phyloP scores from a whole-genome alignment of 1,284 basidiomycete genomes.

The Ceratobasidium sp. region DNA sequence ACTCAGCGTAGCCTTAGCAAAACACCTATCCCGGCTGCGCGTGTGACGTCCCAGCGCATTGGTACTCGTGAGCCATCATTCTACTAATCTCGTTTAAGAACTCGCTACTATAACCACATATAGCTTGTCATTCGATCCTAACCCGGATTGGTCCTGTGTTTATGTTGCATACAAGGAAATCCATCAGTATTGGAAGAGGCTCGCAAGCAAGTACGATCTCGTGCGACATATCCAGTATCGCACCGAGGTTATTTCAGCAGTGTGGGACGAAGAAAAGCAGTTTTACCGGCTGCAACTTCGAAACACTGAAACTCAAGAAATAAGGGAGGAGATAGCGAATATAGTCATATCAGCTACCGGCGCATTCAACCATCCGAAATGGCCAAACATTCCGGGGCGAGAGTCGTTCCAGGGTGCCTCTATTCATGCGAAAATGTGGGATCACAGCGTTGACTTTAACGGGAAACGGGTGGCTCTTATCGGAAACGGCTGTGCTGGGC shows the following conservation, averaged over 20 bases:
- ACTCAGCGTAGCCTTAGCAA: slow-evolving; percentile 46
- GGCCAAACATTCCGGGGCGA: slow-evolving; percentile 26
- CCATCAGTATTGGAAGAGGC: slow-evolving; percentile 20
- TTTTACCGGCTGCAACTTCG: slow-evolving; percentile 18
- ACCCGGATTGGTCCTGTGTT: slow-evolving; percentile 26
- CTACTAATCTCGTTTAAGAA: slow-evolving; percentile 51
- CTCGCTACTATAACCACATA: too few relatives aligned
- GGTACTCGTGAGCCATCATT: slow-evolving; percentile 42
- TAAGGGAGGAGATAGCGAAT: slow-evolving; percentile 33
- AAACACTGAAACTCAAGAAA: slow-evolving; percentile 15
- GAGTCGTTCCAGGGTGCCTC: slow-evolving; percentile 20
- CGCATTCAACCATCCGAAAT: slow-evolving; percentile 18
- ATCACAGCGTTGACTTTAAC: slow-evolving; percentile 15
- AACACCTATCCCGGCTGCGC: slow-evolving; percentile 51
- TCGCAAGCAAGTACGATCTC: slow-evolving; percentile 41
- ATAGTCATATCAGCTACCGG: slow-evolving; percentile 40
- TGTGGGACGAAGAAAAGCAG: slow-evolving; percentile 45
- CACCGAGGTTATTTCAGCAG: slow-evolving; percentile 36
- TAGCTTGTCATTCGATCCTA: slow-evolving; percentile 39
- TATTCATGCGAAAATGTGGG: slow-evolving; percentile 24
- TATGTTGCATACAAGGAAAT: slow-evolving; percentile 31
- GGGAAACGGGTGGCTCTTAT: slow-evolving; percentile 13
- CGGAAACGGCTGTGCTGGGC: slow-evolving; percentile 12
- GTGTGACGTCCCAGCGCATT: slow-evolving; percentile 35
- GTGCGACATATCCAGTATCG: slow-evolving; percentile 36